Base-by-base conservation (phyloP, 1,284 basidiomycete genomes). In the Sporisorium reilianum region DNA sequence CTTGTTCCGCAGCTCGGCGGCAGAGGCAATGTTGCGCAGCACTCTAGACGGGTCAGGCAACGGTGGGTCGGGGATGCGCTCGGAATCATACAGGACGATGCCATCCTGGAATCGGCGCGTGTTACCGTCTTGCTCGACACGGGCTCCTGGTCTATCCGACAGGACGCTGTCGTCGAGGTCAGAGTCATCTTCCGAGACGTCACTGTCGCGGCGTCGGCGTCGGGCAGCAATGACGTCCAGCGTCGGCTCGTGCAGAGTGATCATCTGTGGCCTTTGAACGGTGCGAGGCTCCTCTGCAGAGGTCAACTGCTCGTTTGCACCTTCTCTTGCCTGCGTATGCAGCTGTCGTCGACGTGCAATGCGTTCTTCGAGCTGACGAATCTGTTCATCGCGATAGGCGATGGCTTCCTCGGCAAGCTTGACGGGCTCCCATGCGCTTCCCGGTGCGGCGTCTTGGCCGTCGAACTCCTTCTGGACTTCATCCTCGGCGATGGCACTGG, bases 401-500 rank as follows among this genome's bases (percentile, higher is more conserved):
- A 63, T 46, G 3, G 57, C 66, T 11, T 75, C 72, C 7, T 60
- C 64, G 3, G 61, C 45, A 11, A 53, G 48, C 30, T 54, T 59
- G 26, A 45, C 55, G 2, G 49, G 64, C 34, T 54, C 48, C 55
- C 50, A 56, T n/a, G 40, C 30, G 10, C 25, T 48, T 9, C 38
- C 49, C 9, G 48, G 6, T 34, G 55, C 42, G 9, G 41, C 30
- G 2, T 53, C 22, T 36, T 67, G 71, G 16, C 46, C 59, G 25
- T 75, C 65, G 11, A 77, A 64, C 20, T 74, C 71, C 30, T 52
- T 55, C 20, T 38, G 22, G 8, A 68, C 64, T 49, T 80, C 79
- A 26, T 75, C 66, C 23, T 79, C 75, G 16, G 67, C 79, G 44
- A 70, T 76, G 1, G 65, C 70, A 5, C 74, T 70, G 23, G 79